Evolutionary conservation across 805 yeast species (phyloP).

Genomic region (Scheffersomyces coipomensis): DNA sequence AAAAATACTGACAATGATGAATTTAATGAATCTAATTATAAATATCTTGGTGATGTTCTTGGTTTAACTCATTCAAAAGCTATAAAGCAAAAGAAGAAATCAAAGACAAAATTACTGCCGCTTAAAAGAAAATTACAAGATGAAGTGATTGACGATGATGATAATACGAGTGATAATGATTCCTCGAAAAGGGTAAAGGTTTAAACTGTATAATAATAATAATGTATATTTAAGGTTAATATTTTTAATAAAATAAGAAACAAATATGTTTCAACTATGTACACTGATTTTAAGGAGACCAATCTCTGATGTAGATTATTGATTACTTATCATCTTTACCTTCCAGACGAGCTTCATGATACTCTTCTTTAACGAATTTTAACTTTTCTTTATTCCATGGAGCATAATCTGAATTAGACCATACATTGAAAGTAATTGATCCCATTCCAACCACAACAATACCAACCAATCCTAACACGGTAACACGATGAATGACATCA

Average conservation of each 20-base stretch:
- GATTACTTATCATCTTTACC: slow-evolving; percentile 1
- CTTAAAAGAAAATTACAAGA: background rate
- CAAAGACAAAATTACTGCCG: background rate
- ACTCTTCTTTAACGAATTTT: slow-evolving; percentile 31
- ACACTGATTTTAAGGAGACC: no score
- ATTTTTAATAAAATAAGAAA: no score
- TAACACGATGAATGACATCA: slow-evolving; percentile 41
- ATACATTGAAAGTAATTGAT: slow-evolving; percentile 37
- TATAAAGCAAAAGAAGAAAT: slow-evolving; percentile 10
- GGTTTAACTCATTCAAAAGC: slow-evolving; percentile 25
- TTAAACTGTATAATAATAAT: no score
- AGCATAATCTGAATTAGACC: slow-evolving; percentile 44
- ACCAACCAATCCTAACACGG: slow-evolving; percentile 41
- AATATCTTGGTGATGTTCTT: slow-evolving; percentile 8
- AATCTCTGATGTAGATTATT: no score
- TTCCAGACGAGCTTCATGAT: slow-evolving; percentile 17
- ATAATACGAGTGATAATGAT: background rate
- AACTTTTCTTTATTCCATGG: slow-evolving; percentile 39
- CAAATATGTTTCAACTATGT: no score
- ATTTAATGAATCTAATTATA: slow-evolving; percentile 13
- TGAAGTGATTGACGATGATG: no score
- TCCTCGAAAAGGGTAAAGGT: background rate
- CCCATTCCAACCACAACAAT: slow-evolving; percentile 41
- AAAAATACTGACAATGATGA: slow-evolving; percentile 6
- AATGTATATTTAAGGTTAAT: no score